Base-by-base conservation (phyloP, 306 rosid species). In the Cucurbita pepo region DNA sequence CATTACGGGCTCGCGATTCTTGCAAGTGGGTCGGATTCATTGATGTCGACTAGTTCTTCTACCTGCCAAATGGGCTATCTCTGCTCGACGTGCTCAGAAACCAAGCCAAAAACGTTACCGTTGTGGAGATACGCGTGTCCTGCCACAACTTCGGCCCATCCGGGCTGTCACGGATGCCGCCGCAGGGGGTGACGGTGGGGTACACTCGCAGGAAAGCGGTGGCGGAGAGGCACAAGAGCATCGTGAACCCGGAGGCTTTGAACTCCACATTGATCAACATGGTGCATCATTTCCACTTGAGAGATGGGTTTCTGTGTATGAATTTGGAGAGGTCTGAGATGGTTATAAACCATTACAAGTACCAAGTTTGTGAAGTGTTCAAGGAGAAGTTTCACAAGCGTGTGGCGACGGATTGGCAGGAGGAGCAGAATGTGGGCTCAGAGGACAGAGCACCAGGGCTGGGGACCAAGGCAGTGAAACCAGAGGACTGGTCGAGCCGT, bases 21-120 rank as follows among this genome's bases (percentile, higher is more conserved):
- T 92, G 97, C 44, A 76, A 85, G 18, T 92, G 96, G 96, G 90
- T 92, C 2, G 97, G 86, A 44, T 90, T 92, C 66, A 85, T 92
- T 4, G 95, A 92, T 16, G 92, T 88, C 40, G 97, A 92, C 38
- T 90, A 92, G 85, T 92, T 80, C 53, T 79, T 86, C 48, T 73
- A 86, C 50, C n/a, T 90, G 45, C 94, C 80, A 40, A 4, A 71
- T 0, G 69, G 67, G 0, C 44, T 57, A 2, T 69, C 64, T 1
- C 40, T 90, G 36, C 76, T 54, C 0, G 79, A 54, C 1, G 85
- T 88, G 66, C 76, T 92, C 1, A 71, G 10, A 66, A 74, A 71
- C 21, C 77, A 85, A 30, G 73, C 88, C 1, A 77, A 30, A 16
- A 38, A 71, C 8, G 12, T 38, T 5, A 67, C 79, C 0, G 78